phyloP scores from a whole-genome alignment of 164 flowering plant species.

The Malania oleifera region DNA sequence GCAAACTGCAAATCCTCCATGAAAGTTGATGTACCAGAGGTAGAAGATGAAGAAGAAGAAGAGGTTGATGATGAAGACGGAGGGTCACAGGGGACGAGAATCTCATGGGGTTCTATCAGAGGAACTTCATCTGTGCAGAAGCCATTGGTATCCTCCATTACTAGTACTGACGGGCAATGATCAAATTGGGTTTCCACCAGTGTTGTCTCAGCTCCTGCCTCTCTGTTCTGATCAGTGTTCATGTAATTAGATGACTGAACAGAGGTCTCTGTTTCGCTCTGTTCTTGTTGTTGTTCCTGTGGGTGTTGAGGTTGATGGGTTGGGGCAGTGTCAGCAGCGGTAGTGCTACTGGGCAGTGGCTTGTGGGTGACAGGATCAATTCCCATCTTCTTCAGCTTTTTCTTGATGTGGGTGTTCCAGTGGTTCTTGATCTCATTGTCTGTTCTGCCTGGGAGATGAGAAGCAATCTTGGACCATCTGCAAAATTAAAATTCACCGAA shows the following conservation, averaged over 20 bases:
- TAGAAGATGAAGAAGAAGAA: constrained; percentile 21
- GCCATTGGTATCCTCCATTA: constrained; percentile 19
- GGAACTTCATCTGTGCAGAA: constrained; percentile 73
- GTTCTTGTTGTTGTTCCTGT: constrained; percentile 2
- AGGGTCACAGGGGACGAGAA: constrained; percentile 28
- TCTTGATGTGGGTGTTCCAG: constrained; percentile 80
- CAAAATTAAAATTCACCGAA: too few species aligned
- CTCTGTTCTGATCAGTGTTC: constrained; percentile 16
- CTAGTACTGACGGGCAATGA: too few species aligned
- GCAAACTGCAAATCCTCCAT: constrained; percentile 28
- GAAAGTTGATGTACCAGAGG: constrained; percentile 15
- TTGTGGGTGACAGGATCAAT: constrained; percentile 71
- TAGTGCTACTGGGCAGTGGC: constrained; percentile 26
- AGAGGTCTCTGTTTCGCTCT: background rate
- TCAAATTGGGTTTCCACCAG: constrained; percentile 12
- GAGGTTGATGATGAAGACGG: constrained; percentile 22
- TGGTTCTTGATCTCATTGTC: constrained; percentile 77
- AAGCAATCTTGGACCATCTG: constrained; percentile 80
- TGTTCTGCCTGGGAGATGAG: constrained; percentile 76
- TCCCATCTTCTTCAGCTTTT: constrained; percentile 68
- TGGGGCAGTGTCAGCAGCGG: constrained; percentile 14
- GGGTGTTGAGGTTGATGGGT: constrained; percentile 17
- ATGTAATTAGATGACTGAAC: background rate
- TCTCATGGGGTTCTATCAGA: constrained; percentile 54
- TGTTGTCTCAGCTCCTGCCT: constrained; percentile 12